A percentile compares a stretch with the other conserved stretches of the same genome.
Conservation (phyloP, 129 eudicot species). For the Tanacetum coccineum region DNA sequence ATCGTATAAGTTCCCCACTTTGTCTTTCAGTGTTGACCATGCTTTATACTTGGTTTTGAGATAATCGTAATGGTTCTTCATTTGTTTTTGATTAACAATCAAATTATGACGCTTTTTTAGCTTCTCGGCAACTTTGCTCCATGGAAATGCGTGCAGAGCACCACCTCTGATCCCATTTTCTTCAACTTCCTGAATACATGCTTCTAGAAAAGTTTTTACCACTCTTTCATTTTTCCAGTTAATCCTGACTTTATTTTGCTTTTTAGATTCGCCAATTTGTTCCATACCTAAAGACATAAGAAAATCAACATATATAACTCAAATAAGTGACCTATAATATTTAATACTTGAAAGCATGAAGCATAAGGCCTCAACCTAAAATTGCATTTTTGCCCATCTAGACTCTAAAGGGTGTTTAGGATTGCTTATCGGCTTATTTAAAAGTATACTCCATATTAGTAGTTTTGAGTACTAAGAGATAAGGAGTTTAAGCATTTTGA, state of each 20-base stretch:
- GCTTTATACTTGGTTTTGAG: constrained; percentile 30
- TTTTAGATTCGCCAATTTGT: constrained; percentile 17
- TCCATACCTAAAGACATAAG: constrained; percentile 22
- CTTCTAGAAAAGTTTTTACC: constrained; percentile 23
- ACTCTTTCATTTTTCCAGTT: constrained; percentile 26
- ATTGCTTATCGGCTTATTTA: no score
- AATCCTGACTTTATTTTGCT: constrained; percentile 18
- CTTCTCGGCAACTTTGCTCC: constrained; percentile 24
- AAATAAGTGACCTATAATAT: background rate
- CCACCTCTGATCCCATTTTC: constrained; percentile 10
- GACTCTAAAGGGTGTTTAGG: no score
- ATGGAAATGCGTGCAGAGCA: constrained; percentile 6
- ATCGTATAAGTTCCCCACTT: constrained; percentile 15
- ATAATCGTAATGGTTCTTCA: constrained; percentile 30
- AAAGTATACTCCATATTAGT: no score
- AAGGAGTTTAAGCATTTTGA: no score
- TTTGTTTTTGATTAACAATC: constrained; percentile 27
- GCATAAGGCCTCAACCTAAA: no score
- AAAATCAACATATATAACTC: background rate
- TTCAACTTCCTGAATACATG: constrained; percentile 19
- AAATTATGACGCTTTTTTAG: constrained; percentile 24
- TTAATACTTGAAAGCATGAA: no score
- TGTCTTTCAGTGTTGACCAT: constrained; percentile 26
- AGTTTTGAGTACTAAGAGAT: no score
- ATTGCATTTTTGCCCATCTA: no score